A percentile compares a stretch with the other conserved stretches of the same genome.
Conservation (phyloP, 1,284 basidiomycete species). For the Heterobasidion annosum region DNA sequence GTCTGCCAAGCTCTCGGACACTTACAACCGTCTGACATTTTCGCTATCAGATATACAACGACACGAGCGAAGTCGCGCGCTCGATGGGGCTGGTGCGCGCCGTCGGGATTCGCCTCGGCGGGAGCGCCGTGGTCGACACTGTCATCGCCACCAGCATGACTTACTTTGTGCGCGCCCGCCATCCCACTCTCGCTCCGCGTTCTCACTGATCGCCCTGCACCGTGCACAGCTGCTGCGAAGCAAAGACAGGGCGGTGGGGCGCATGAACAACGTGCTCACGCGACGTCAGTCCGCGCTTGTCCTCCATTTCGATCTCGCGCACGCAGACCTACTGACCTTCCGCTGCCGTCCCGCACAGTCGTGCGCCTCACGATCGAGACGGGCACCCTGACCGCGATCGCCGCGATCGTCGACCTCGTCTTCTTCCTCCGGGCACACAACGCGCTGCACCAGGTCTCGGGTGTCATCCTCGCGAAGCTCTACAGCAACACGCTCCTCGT, state of each 20-base stretch:
- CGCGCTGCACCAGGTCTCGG: conserved; percentile 3
- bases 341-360: background rate
- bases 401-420: conserved; percentile 7
- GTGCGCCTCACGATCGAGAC: background rate
- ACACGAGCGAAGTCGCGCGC: background rate
- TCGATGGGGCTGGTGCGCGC: background rate
- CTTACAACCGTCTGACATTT: too few species aligned
- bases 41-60: background rate
- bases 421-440: conserved; percentile 8
- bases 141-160: background rate
- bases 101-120: background rate
- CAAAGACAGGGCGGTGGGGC: background rate
- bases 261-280: background rate
- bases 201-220: background rate
- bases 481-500: conserved; percentile 11
- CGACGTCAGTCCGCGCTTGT: background rate
- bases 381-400: background rate
- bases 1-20: too few species aligned
- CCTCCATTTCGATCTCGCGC: background rate
- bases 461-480: conserved; percentile 7
- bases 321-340: background rate
- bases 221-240: background rate
- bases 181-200: background rate
- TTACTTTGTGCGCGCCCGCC: background rate
- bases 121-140: background rate